Evolutionary conservation across 805 yeast species (phyloP).

Genomic region (Metschnikowia continentalis): DNA sequence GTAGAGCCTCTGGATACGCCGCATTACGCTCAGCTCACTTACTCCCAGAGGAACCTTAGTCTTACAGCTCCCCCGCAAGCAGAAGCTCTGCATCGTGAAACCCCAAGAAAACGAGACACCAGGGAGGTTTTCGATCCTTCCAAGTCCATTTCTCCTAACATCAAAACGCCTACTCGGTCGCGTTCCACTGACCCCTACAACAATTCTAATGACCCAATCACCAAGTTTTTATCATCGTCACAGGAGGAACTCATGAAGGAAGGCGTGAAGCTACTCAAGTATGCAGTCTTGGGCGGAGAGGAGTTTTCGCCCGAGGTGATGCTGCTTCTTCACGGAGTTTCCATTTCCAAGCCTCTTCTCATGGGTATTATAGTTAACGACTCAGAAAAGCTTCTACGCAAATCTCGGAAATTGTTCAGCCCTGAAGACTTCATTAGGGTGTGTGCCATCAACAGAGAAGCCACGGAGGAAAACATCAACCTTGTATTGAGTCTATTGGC

Average conservation of each 20-base stretch:
- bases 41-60: slow-evolving; percentile 7
- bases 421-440: slow-evolving; percentile 35
- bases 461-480: slow-evolving; percentile 20
- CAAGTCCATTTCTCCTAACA: neutral
- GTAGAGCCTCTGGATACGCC: slow-evolving; percentile 4
- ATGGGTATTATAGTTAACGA: slow-evolving; percentile 30
- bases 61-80: neutral
- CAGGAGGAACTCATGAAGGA: slow-evolving; percentile 27
- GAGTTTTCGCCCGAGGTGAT: slow-evolving; percentile 24
- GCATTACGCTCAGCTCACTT: slow-evolving; percentile 15
- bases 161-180: neutral
- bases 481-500: slow-evolving; percentile 22
- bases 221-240: slow-evolving; percentile 32
- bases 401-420: slow-evolving; percentile 22
- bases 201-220: slow-evolving; percentile 30
- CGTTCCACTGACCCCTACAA: neutral
- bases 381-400: slow-evolving; percentile 24
- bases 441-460: slow-evolving; percentile 22
- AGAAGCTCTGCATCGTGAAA: neutral
- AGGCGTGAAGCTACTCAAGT: slow-evolving; percentile 35
- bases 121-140: neutral
- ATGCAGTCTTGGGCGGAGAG: slow-evolving; percentile 37
- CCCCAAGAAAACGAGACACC: neutral
- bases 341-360: slow-evolving; percentile 27
- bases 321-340: slow-evolving; percentile 22